phyloP scores from a whole-genome alignment of 106 monocot species.

The Platanthera guangdongensis region DNA sequence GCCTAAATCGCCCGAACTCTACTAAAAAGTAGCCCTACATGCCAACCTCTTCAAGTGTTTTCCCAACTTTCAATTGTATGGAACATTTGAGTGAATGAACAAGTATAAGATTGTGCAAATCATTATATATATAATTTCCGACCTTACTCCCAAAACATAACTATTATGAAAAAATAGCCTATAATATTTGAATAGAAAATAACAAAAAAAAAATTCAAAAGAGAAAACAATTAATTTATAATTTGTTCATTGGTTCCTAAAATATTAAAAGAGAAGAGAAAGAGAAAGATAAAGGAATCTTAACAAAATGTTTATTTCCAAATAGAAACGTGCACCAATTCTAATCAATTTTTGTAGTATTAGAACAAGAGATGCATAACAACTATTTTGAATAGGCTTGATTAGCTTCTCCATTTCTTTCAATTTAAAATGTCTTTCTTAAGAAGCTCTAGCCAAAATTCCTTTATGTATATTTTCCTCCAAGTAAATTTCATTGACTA shows the following conservation, averaged over 20 bases:
- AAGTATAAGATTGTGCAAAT: background rate
- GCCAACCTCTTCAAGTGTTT: background rate
- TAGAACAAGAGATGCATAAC: background rate
- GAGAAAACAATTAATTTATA: background rate
- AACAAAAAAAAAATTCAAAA: background rate
- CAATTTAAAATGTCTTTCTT: background rate
- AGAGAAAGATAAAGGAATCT: background rate
- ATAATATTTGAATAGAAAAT: background rate
- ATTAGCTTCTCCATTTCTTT: background rate
- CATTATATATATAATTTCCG: background rate
- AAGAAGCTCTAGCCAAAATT: background rate
- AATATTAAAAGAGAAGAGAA: background rate
- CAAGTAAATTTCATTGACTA: background rate
- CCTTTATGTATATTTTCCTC: background rate
- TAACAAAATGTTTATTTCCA: background rate
- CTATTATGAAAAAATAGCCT: background rate
- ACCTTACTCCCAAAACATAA: background rate
- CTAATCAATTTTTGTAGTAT: background rate
- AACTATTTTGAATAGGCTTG: background rate
- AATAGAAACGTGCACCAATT: background rate
- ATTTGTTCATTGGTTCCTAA: background rate
- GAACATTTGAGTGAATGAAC: background rate
- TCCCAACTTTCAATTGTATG: background rate
- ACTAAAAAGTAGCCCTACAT: no score
- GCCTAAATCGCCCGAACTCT: no score